Conservation (phyloP, 2,329 filamentous ascomycete genomes). For the Penicillium sp. region DNA sequence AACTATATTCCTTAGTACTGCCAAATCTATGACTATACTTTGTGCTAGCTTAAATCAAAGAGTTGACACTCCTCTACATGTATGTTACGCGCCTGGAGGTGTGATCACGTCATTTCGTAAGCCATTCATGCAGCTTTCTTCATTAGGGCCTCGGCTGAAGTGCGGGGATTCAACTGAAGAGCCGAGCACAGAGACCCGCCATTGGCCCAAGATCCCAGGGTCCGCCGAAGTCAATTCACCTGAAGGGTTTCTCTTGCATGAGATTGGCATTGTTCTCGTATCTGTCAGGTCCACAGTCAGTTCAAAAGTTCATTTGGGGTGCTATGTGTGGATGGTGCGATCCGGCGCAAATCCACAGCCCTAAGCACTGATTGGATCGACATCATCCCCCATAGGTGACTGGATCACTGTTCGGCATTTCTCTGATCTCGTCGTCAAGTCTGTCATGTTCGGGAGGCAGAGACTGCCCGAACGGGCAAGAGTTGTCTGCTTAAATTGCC, state of each 20-base stretch:
- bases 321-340: neutral
- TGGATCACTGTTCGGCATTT: neutral
- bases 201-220: neutral
- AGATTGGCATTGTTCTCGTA: neutral
- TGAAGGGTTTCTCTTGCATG: neutral
- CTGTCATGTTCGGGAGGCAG: neutral
- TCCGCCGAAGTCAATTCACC: neutral
- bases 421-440: neutral
- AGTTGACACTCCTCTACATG: no score
- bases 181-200: neutral
- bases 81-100: neutral
- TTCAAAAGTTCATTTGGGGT: neutral
- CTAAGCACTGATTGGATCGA: neutral
- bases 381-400: neutral
- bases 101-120: neutral
- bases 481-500: slow-evolving; percentile 2
- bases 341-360: neutral
- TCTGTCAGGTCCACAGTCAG: neutral
- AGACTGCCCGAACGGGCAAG: neutral
- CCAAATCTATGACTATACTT: neutral
- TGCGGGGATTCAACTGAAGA: neutral
- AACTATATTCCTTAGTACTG: neutral
- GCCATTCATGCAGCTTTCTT: neutral
- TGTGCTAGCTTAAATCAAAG: neutral
- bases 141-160: neutral